Percentiles rank a stretch among this genome's conserved stretches.
phyloP scores from a whole-genome alignment of 345 rosid species.

The Syzygium aqueum region DNA sequence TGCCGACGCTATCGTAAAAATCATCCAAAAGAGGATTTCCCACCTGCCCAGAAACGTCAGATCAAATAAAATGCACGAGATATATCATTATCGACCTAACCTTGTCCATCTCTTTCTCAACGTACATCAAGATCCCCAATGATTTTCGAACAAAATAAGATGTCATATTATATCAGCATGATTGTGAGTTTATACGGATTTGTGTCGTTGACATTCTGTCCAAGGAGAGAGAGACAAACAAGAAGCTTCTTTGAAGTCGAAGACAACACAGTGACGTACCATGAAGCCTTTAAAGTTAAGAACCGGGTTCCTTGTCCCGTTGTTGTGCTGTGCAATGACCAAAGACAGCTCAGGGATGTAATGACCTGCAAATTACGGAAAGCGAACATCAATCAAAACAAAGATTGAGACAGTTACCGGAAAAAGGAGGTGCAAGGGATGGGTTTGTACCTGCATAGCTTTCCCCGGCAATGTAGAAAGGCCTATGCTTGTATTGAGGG shows the following conservation, averaged over 20 bases:
- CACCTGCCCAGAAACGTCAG: conserved; percentile 17
- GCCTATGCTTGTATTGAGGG: conserved; percentile 58
- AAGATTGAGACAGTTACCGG: background rate
- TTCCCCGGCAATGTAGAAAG: conserved; percentile 86
- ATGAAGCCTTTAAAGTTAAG: conserved; percentile 71
- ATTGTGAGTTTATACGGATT: background rate
- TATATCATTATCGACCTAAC: background rate
- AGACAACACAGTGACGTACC: conserved; percentile 22
- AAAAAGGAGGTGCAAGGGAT: background rate
- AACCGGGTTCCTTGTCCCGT: conserved; percentile 33
- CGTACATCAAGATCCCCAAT: background rate
- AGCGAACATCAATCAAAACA: background rate
- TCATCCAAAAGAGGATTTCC: conserved; percentile 62
- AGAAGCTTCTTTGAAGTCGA: background rate
- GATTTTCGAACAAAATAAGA: background rate
- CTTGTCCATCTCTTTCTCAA: background rate
- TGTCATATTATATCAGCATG: background rate
- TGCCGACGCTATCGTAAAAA: conserved; percentile 33
- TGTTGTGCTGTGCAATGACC: conserved; percentile 34
- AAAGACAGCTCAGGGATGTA: conserved; percentile 79
- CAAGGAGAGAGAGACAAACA: background rate
- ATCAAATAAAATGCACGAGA: background rate
- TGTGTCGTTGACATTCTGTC: background rate
- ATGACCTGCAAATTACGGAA: conserved; percentile 36
- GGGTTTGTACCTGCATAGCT: conserved; percentile 65